Conservation (phyloP, 805 yeast genomes). For the Metschnikowia rubicola region DNA sequence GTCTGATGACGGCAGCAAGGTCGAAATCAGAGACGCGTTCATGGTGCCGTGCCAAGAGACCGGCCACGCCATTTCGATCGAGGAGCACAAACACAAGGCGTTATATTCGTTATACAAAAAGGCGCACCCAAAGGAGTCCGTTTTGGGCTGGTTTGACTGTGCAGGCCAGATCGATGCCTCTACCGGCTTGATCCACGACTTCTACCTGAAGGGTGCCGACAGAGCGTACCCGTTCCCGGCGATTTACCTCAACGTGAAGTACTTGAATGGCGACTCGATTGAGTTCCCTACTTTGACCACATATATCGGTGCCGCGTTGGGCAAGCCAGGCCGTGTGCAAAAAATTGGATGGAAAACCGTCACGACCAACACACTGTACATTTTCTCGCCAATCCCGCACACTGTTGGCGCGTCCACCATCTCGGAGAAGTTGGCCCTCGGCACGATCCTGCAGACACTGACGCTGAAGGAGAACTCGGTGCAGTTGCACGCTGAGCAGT, state of each 20-base stretch:
- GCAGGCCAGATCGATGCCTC: constrained; percentile 61
- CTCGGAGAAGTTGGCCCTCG: constrained; percentile 56
- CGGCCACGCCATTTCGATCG: constrained; percentile 70
- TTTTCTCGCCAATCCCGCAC: constrained; percentile 76
- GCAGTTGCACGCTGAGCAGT: constrained; percentile 27
- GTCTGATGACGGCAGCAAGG: constrained; percentile 76
- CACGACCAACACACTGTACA: constrained; percentile 40
- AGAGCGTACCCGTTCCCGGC: constrained; percentile 76
- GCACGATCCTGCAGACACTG: constrained; percentile 37
- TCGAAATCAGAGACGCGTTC: constrained; percentile 72
- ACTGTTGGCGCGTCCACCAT: constrained; percentile 50
- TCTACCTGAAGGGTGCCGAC: constrained; percentile 65
- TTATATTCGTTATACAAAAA: constrained; percentile 69
- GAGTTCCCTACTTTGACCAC: constrained; percentile 57
- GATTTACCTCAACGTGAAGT: constrained; percentile 70
- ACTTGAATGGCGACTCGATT: constrained; percentile 45
- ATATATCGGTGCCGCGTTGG: constrained; percentile 76
- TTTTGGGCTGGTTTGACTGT: constrained; percentile 83
- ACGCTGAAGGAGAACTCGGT: constrained; percentile 28
- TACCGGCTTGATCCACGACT: constrained; percentile 77
- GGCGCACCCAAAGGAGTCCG: constrained; percentile 72
- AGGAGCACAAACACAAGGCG: constrained; percentile 69
- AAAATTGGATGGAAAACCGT: constrained; percentile 40
- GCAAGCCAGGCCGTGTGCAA: constrained; percentile 42
- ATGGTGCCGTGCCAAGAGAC: constrained; percentile 79